Evolutionary conservation across 768 basidiomycete genomes (phyloP).

Genomic region (Panaeolus cyanescens): DNA sequence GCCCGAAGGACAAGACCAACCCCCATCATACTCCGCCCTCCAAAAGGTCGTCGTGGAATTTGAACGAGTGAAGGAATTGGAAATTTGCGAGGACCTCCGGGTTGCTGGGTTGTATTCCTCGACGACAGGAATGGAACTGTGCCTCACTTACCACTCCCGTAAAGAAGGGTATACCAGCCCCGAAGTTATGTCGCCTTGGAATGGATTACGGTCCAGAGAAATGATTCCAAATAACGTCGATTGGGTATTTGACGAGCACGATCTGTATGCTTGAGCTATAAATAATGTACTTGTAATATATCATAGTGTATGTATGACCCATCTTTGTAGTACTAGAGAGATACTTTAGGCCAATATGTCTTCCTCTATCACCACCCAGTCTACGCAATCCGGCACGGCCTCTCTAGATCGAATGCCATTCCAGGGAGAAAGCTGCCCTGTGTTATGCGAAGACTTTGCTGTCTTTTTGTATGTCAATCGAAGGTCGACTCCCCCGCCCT

Average conservation of each 20-base stretch:
- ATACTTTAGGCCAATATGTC: too few relatives aligned
- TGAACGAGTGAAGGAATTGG: neutral
- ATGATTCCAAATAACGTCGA: neutral
- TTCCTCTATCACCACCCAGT: neutral
- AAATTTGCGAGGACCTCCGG: neutral
- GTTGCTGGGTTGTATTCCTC: neutral
- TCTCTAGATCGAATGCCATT: neutral
- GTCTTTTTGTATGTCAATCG: neutral
- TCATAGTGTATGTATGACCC: too few relatives aligned
- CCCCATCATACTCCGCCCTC: neutral
- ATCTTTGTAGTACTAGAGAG: too few relatives aligned
- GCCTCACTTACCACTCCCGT: neutral
- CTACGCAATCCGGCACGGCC: constrained; percentile 7
- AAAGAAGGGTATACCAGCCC: neutral
- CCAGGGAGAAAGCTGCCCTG: neutral
- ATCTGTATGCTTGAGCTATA: neutral
- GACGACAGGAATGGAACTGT: neutral
- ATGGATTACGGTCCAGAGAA: neutral
- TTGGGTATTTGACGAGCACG: neutral
- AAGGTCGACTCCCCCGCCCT: neutral
- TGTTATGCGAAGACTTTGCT: neutral
- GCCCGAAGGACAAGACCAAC: neutral
- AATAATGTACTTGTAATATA: too few relatives aligned
- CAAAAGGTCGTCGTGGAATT: neutral
- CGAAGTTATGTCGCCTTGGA: neutral